phyloP scores from a whole-genome alignment of 257 asterid genomes.

The Thymus mandschuricus region DNA sequence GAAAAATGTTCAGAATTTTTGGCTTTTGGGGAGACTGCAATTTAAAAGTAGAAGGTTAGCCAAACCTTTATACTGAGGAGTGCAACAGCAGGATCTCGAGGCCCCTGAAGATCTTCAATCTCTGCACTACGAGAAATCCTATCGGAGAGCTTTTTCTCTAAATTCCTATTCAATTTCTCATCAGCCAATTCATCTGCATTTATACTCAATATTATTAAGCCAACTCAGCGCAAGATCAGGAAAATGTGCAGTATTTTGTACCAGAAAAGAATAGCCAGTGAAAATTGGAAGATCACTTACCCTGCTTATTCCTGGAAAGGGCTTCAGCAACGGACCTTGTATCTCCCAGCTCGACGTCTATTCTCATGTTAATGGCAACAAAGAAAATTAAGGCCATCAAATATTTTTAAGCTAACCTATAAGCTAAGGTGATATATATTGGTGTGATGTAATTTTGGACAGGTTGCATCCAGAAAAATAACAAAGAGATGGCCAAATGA shows the following conservation, averaged over 20 bases:
- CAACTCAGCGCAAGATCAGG: conserved; percentile 25
- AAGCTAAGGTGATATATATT: neutral
- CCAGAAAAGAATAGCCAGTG: conserved; percentile 16
- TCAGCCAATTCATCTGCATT: conserved; percentile 69
- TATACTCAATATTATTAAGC: conserved; percentile 29
- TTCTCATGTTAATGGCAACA: conserved; percentile 39
- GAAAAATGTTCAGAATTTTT: conserved; percentile 30
- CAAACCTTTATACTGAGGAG: conserved; percentile 91
- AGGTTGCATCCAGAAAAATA: conserved; percentile 23
- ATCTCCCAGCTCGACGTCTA: conserved; percentile 80
- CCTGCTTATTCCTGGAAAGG: conserved; percentile 72
- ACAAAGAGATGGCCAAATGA: conserved; percentile 18
- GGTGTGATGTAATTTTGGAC: neutral
- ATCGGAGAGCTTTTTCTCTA: conserved; percentile 53
- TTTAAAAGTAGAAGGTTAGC: conserved; percentile 5
- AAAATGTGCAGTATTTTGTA: conserved; percentile 19
- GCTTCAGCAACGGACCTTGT: conserved; percentile 96
- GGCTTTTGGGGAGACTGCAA: conserved; percentile 18
- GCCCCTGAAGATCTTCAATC: conserved; percentile 96
- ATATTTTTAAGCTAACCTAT: neutral
- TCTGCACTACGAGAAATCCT: conserved; percentile 73
- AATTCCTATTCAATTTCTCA: conserved; percentile 56
- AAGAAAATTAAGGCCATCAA: conserved; percentile 25
- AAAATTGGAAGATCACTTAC: conserved; percentile 41
- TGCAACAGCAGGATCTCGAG: conserved; percentile 85